Conservation (phyloP, 2,329 filamentous ascomycete genomes). For the Cladobotryum protrusum region DNA sequence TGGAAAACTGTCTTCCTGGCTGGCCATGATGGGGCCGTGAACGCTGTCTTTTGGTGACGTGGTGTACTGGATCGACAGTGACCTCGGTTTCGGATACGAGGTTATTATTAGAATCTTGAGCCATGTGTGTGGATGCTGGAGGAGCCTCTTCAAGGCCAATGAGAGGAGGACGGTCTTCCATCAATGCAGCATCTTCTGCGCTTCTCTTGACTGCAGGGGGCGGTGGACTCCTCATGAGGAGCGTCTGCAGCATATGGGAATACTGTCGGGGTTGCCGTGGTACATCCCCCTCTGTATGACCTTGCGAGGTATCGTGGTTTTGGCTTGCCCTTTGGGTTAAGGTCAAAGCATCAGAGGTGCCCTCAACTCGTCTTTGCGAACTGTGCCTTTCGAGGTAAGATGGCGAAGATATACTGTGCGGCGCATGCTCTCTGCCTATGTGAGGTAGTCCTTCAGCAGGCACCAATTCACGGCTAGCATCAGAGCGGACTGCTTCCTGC, state of each 20-base stretch:
- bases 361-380: too few species aligned
- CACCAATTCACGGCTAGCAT: too few species aligned
- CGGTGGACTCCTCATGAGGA: slow-evolving; percentile 8
- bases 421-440: too few species aligned
- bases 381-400: too few species aligned
- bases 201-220: not conserved
- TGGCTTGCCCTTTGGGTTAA: not conserved
- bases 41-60: slow-evolving; percentile 17
- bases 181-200: too few species aligned
- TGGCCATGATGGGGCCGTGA: slow-evolving; percentile 14
- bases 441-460: too few species aligned
- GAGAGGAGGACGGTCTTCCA: too few species aligned
- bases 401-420: too few species aligned
- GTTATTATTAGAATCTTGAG: not conserved
- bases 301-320: not conserved
- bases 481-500: too few species aligned
- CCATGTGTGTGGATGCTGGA: not conserved
- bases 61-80: slow-evolving; percentile 14
- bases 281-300: not conserved
- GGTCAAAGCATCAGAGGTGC: too few species aligned
- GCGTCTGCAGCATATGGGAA: slow-evolving; percentile 5
- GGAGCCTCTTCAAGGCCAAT: not conserved
- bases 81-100: not conserved
- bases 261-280: not conserved
- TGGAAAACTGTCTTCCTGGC: slow-evolving; percentile 17